A percentile compares a stretch with the other conserved stretches of the same genome.
Evolutionary conservation across 495 filamentous ascomycete species (phyloP).

Genomic region (Melanomma pulvis-pyrius): DNA sequence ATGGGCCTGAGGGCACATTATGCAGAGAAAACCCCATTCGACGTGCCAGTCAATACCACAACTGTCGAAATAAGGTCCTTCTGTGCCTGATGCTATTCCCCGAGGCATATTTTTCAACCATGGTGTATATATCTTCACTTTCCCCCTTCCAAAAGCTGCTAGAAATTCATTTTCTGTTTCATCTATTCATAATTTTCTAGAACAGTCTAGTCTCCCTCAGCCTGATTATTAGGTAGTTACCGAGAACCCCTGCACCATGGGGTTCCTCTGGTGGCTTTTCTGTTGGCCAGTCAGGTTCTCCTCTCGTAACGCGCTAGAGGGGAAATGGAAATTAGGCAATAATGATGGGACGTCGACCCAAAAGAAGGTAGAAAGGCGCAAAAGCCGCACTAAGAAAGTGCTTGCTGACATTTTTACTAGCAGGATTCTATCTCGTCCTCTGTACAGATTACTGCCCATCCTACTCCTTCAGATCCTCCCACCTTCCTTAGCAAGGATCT

Average conservation of each 20-base stretch:
- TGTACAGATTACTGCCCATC: neutral
- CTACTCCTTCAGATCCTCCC: neutral
- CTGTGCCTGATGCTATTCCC: neutral
- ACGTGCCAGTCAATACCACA: no score
- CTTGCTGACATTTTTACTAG: neutral
- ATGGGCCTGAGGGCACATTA: neutral
- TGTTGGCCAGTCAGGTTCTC: neutral
- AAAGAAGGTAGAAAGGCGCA: no score
- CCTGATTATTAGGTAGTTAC: neutral
- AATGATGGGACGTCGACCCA: no score
- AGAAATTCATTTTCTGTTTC: constrained; percentile 1
- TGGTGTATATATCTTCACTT: neutral
- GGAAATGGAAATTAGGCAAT: neutral
- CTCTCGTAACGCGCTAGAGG: neutral
- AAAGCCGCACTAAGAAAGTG: neutral
- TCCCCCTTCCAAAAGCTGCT: neutral
- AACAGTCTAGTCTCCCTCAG: neutral
- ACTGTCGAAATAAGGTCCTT: no score
- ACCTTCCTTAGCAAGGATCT: neutral
- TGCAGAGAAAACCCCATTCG: no score
- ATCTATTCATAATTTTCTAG: neutral
- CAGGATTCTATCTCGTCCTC: neutral
- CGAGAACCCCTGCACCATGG: neutral
- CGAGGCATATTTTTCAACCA: neutral
- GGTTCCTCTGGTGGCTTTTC: neutral